Percentiles rank a stretch among this genome's conserved stretches.
These are phyloP conservation scores for Microbotryomycetes sp. DNA, from an alignment of 1,284 basidiomycete genomes.

Conservation along the genomic window DNA sequence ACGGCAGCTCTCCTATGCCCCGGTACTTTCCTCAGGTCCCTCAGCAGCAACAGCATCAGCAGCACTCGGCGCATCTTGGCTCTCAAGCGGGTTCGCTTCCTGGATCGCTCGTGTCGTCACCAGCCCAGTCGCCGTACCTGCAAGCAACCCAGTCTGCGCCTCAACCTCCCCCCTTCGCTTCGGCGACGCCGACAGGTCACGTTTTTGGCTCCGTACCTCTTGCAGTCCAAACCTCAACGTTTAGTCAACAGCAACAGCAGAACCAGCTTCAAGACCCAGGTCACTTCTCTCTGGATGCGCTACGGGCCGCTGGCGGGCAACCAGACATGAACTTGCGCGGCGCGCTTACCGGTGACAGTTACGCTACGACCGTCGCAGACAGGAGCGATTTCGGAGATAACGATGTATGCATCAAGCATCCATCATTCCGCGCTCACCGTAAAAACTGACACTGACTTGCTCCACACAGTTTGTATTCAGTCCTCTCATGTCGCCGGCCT, in stretches of 20 bases:
- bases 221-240: background rate
- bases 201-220: background rate
- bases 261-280: background rate
- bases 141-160: background rate
- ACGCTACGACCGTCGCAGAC: slow-evolving; percentile 11
- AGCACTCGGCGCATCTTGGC: background rate
- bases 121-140: background rate
- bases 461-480: slow-evolving; percentile 31
- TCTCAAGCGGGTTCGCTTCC: background rate
- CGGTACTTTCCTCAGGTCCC: background rate
- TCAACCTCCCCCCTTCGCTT: background rate
- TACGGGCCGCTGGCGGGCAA: background rate
- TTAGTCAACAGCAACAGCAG: background rate
- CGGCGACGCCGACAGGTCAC: background rate
- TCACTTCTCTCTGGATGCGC: background rate
- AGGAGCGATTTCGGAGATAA: slow-evolving; percentile 22
- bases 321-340: slow-evolving; percentile 7
- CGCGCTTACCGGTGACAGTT: slow-evolving; percentile 4
- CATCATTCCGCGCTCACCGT: background rate
- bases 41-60: background rate
- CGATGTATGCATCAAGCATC: slow-evolving; percentile 10
- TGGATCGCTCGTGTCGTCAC: slow-evolving; percentile 2
- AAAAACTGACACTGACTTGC: background rate
- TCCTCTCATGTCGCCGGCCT: slow-evolving; percentile 37
- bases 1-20: background rate